These are phyloP conservation scores for Phytopythium cucurbitacearum DNA, from an alignment of 352 stramenopile genomes.

Conservation along the genomic window DNA sequence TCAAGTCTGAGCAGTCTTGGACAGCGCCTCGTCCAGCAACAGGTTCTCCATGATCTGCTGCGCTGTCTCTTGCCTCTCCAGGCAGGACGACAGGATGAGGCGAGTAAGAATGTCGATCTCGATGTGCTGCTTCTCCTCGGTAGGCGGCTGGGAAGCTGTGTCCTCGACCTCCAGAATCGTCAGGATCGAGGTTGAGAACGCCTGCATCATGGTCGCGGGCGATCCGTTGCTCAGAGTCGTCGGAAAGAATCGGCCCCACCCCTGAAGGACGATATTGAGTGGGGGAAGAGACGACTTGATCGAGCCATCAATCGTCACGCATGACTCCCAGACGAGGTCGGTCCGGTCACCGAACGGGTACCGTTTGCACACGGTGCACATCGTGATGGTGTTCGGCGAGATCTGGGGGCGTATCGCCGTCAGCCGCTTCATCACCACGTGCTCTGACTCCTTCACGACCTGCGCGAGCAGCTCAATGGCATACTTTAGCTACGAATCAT, in stretches of 20 bases:
- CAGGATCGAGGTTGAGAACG: background rate
- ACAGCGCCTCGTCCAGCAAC: conserved; percentile 1
- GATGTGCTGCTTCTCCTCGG: background rate
- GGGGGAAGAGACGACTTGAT: background rate
- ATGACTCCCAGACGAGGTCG: background rate
- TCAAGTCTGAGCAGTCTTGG: no score
- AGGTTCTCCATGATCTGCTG: background rate
- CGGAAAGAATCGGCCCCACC: background rate
- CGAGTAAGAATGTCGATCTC: conserved; percentile 5
- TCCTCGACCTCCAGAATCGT: conserved; percentile 1
- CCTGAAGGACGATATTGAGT: conserved; percentile 1
- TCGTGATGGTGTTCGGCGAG: background rate
- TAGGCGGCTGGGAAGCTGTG: background rate
- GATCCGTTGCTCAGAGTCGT: background rate
- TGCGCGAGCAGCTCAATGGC: background rate
- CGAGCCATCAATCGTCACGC: background rate
- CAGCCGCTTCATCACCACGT: background rate
- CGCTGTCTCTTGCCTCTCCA: background rate
- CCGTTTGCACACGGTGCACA: background rate
- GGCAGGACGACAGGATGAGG: conserved; percentile 4
- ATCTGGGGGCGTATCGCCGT: background rate
- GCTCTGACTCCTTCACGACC: background rate
- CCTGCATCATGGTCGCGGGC: background rate
- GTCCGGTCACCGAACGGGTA: background rate
- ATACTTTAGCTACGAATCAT: background rate